phyloP scores from a whole-genome alignment of 345 rosid genomes.

The Linum trigynum region DNA sequence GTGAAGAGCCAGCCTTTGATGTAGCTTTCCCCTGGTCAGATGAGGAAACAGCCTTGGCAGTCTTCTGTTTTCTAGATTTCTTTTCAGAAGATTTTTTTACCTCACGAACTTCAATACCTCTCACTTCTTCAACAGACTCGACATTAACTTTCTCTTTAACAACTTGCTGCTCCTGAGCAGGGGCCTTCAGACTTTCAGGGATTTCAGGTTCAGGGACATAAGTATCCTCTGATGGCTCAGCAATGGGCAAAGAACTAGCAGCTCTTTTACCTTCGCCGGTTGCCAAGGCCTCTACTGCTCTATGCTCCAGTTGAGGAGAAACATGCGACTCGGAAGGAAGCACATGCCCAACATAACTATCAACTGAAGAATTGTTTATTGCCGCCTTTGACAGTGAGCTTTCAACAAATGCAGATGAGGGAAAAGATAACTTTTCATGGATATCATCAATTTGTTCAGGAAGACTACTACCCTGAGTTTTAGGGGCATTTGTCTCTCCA shows the following conservation, averaged over 20 bases:
- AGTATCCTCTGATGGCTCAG: conserved; percentile 19
- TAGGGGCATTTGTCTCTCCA: conserved; percentile 31
- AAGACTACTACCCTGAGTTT: conserved; percentile 23
- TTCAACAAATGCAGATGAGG: conserved; percentile 25
- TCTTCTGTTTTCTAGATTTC: conserved; percentile 76
- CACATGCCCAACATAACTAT: conserved; percentile 17
- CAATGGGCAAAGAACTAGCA: conserved; percentile 9
- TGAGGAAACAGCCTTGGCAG: conserved; percentile 35
- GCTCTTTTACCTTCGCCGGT: conserved; percentile 21
- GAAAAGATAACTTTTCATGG: conserved; percentile 29
- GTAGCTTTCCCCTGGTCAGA: conserved; percentile 48
- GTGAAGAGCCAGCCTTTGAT: conserved; percentile 29
- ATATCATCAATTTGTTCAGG: conserved; percentile 30
- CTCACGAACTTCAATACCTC: conserved; percentile 45
- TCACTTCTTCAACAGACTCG: conserved; percentile 31
- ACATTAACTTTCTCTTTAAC: conserved; percentile 27
- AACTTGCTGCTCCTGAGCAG: conserved; percentile 19
- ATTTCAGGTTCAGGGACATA: conserved; percentile 23
- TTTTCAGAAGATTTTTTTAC: conserved; percentile 60
- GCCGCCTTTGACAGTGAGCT: conserved; percentile 26
- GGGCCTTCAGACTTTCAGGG: conserved; percentile 14
- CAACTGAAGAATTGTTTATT: conserved; percentile 22
- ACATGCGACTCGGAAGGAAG: conserved; percentile 23
- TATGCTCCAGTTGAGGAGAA: conserved; percentile 20
- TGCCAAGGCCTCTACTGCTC: conserved; percentile 18